phyloP scores from a whole-genome alignment of 257 asterid genomes.

The Linaria vulgaris region DNA sequence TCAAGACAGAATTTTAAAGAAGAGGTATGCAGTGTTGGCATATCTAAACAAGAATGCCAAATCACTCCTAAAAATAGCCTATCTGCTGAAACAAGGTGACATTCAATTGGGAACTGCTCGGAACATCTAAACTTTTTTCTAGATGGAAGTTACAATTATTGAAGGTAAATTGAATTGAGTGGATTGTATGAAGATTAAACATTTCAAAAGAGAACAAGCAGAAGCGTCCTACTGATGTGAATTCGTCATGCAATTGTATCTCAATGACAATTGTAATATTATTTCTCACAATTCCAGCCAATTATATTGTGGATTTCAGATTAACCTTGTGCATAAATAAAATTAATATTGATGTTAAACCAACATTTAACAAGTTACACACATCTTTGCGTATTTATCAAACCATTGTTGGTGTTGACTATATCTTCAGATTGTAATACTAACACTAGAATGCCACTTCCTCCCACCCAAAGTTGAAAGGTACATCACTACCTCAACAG shows the following conservation, averaged over 20 bases:
- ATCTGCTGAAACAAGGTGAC: not conserved
- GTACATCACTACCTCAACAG: too few species aligned
- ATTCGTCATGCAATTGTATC: not conserved
- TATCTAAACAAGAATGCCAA: not conserved
- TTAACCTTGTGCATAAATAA: too few species aligned
- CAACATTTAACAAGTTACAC: too few species aligned
- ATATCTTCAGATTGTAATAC: too few species aligned
- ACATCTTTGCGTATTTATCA: too few species aligned
- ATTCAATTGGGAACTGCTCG: not conserved
- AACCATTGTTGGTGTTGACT: too few species aligned
- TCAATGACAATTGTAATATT: not conserved
- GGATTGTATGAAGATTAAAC: not conserved
- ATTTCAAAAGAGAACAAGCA: not conserved
- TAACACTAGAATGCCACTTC: too few species aligned
- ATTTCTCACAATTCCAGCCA: not conserved
- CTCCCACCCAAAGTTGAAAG: too few species aligned
- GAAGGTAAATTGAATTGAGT: not conserved
- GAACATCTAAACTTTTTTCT: not conserved
- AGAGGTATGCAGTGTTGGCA: slow-evolving; percentile 9
- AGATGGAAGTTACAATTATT: not conserved
- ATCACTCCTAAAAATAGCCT: not conserved
- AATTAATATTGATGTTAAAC: too few species aligned
- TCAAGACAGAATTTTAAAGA: slow-evolving; percentile 2
- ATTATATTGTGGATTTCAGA: not conserved
- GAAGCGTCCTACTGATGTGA: not conserved